Evolutionary conservation across 257 asterid species (phyloP).

Genomic region (Marsdenia floribunda): DNA sequence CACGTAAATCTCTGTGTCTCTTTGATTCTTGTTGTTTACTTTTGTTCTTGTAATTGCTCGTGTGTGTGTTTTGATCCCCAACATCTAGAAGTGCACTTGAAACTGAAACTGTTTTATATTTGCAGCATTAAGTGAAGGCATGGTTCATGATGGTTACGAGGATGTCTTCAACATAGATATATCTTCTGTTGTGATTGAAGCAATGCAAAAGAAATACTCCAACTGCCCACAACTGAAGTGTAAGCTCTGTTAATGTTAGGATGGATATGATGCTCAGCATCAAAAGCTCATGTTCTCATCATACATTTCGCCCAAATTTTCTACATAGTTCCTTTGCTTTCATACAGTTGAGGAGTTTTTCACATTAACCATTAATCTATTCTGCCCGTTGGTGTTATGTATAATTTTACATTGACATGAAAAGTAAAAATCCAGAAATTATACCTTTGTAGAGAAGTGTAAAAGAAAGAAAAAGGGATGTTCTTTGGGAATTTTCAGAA

Average conservation of each 20-base stretch:
- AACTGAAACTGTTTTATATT: conserved; percentile 5
- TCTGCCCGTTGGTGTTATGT: not conserved
- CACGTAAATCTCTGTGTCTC: too few relatives aligned
- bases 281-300: not conserved
- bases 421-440: not conserved
- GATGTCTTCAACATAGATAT: conserved; percentile 57
- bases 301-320: not conserved
- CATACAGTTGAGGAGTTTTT: not conserved
- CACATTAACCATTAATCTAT: not conserved
- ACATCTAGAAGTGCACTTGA: not conserved
- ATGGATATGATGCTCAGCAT: not conserved
- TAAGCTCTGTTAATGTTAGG: conserved; percentile 24
- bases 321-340: not conserved
- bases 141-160: conserved; percentile 62
- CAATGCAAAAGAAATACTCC: conserved; percentile 60
- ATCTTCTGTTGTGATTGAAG: conserved; percentile 65
- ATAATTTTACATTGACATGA: not conserved
- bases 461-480: too few relatives aligned
- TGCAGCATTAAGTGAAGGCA: conserved; percentile 65
- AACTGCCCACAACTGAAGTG: conserved; percentile 50
- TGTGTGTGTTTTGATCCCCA: too few relatives aligned
- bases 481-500: too few relatives aligned
- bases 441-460: too few relatives aligned
- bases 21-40: too few relatives aligned
- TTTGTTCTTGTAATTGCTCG: too few relatives aligned